A percentile compares a stretch with the other conserved stretches of the same genome.
phyloP scores from a whole-genome alignment of 2,329 filamentous ascomycete genomes.

The Microdochium trichocladiopsis region DNA sequence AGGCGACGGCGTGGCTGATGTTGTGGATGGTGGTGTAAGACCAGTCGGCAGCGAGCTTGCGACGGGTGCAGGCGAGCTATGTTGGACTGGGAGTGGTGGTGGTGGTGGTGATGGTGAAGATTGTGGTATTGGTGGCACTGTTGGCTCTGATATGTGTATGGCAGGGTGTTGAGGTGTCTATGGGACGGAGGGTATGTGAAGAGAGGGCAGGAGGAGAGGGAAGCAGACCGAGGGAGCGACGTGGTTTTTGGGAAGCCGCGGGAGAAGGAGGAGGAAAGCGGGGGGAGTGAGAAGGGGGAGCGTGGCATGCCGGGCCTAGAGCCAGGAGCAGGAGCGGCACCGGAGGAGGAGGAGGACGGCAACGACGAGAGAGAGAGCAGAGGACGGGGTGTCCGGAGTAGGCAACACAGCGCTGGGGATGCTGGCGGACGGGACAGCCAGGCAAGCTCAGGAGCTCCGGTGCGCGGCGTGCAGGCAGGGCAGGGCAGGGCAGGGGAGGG shows the following conservation, averaged over 20 bases:
- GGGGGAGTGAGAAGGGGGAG: background rate
- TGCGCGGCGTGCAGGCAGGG: background rate
- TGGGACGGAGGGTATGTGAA: background rate
- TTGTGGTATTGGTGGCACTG: background rate
- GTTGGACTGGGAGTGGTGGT: background rate
- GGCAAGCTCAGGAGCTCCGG: too few species aligned
- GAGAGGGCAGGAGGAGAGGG: background rate
- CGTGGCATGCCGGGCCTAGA: background rate
- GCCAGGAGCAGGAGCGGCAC: background rate
- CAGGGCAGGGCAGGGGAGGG: background rate
- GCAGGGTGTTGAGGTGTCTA: background rate
- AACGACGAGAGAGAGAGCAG: too few species aligned
- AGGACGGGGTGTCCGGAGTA: too few species aligned
- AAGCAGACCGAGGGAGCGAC: background rate
- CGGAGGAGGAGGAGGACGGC: background rate
- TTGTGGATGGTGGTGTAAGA: background rate
- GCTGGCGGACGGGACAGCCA: background rate
- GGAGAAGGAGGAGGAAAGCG: background rate
- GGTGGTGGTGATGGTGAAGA: background rate
- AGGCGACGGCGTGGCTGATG: background rate
- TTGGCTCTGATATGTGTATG: background rate
- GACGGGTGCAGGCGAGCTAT: background rate
- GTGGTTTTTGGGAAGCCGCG: background rate
- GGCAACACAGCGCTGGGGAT: background rate
- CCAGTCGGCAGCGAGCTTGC: background rate